Evolutionary conservation across 2,329 filamentous ascomycete genomes (phyloP), one percentile per base, ranked within the genome.

Genomic region (Pezicula carpinea): DNA sequence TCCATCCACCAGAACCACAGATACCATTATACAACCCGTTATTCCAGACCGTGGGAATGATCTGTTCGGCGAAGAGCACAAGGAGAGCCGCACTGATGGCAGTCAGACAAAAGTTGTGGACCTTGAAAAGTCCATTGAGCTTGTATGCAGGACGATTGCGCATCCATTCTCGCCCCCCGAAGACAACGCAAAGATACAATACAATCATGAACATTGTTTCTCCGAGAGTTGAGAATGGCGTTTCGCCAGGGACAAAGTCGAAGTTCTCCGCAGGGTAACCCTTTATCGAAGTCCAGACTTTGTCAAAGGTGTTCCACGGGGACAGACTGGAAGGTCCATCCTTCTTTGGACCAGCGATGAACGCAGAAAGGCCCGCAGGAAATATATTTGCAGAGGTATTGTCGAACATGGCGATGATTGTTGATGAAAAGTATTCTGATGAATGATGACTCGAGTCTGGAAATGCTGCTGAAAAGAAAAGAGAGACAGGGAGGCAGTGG

Each of bases 1-100:
- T 96, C 90, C 91, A 96, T 57, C 91, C 91, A 59, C 91, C 90
- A 2, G 83, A 70, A 58, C 85, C 68, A 72, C 91, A 97, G 62
- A 97, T 95, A 58, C 88, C 77, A 63, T 86, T 84, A 75, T 96
- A 96, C 59, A 96, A 71, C 46, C 92, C 92, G 57, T 85, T 73
- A 57, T 85, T 81, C 41, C 44, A 53, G 19, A 61, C 44, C 14
- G 52, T 56, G 35, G 59, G 58, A 32, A 61, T 39, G 5, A 61
- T 40, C 34, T 60, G 55, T 29, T 60, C 58, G 8, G 55, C 38
- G 38, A 56, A 59, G 2, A 61, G 53, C 6, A 52, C 51, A 13
- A 61, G 51, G 8, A 61, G 39, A 18, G 40, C 32, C 19, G 44
- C 58, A 41, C 55, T 58, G 46, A 61, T 48, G 13, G 39, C 44